Evolutionary conservation across 495 filamentous ascomycete species (phyloP).

Genomic region (Penicillium antarcticum): DNA sequence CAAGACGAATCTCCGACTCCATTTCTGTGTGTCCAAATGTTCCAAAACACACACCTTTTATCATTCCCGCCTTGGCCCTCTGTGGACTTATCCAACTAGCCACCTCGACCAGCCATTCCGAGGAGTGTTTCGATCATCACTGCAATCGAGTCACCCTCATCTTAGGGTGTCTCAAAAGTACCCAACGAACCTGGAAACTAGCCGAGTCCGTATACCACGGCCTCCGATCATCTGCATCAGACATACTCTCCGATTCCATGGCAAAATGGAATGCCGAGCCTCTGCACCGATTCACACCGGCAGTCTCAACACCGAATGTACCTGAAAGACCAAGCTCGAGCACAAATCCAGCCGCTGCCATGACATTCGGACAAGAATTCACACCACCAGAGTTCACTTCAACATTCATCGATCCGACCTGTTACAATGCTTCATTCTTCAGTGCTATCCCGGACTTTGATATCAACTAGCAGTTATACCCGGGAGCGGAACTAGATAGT

Average conservation of each 20-base stretch:
- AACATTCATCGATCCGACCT: constrained; percentile 26
- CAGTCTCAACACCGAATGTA: constrained; percentile 18
- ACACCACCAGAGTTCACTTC: constrained; percentile 26
- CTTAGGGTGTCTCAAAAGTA: constrained; percentile 36
- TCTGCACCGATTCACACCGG: constrained; percentile 20
- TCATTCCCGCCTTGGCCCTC: constrained; percentile 30
- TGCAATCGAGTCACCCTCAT: constrained; percentile 40
- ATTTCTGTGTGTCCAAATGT: constrained; percentile 38
- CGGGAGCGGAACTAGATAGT: not conserved
- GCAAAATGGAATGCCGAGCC: constrained; percentile 32
- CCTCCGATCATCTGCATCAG: constrained; percentile 30
- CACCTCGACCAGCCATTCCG: constrained; percentile 31
- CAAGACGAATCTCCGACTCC: constrained; percentile 34
- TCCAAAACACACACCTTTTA: constrained; percentile 36
- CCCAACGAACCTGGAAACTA: constrained; percentile 31
- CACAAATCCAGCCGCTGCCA: constrained; percentile 9
- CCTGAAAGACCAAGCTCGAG: constrained; percentile 15
- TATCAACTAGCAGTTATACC: constrained; percentile 11
- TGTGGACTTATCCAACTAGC: constrained; percentile 40
- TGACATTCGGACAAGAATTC: constrained; percentile 25
- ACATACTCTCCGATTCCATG: constrained; percentile 31
- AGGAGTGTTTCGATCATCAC: constrained; percentile 41
- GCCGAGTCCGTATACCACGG: constrained; percentile 27
- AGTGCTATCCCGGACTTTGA: constrained; percentile 22
- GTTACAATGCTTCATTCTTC: constrained; percentile 26